Evolutionary conservation across 2,329 filamentous ascomycete species (phyloP).

Genomic region (Fusarium sacchari): DNA sequence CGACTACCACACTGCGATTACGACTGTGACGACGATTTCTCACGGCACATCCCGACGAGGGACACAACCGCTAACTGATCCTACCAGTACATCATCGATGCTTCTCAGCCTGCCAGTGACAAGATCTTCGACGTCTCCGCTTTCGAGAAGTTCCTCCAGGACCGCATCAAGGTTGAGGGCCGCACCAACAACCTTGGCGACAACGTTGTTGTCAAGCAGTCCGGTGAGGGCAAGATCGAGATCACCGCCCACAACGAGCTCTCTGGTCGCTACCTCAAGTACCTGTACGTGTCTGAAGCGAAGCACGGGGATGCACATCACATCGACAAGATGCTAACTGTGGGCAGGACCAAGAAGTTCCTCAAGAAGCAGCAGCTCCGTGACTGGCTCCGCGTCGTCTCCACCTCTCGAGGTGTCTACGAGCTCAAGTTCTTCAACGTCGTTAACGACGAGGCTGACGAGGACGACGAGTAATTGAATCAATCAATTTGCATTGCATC

Average conservation of each 20-base stretch:
- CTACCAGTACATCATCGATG: slow-evolving; percentile 95
- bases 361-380: slow-evolving; percentile 99
- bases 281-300: slow-evolving; percentile 75
- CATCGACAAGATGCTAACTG: slow-evolving; percentile 1
- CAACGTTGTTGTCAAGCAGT: slow-evolving; percentile 86
- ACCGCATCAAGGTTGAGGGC: slow-evolving; percentile 99
- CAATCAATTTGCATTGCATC: slow-evolving; percentile 38
- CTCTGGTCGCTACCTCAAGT: slow-evolving; percentile 99
- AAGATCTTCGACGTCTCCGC: slow-evolving; percentile 99
- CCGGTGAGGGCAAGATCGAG: slow-evolving; percentile 97
- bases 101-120: slow-evolving; percentile 96
- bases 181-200: slow-evolving; percentile 98
- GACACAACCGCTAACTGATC: slow-evolving; percentile 24
- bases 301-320: neutral
- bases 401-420: slow-evolving; percentile 97
- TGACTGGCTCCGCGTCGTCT: slow-evolving; percentile 99
- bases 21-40: neutral
- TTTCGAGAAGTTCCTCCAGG: slow-evolving; percentile 99
- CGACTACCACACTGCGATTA: neutral
- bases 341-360: slow-evolving; percentile 96
- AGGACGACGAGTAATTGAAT: slow-evolving; percentile 92
- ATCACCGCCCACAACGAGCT: slow-evolving; percentile 97
- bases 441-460: slow-evolving; percentile 96
- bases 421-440: slow-evolving; percentile 99
- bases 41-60: neutral